Base-by-base conservation (phyloP, 2,329 filamentous ascomycete species). In the Talaromyces sp. region DNA sequence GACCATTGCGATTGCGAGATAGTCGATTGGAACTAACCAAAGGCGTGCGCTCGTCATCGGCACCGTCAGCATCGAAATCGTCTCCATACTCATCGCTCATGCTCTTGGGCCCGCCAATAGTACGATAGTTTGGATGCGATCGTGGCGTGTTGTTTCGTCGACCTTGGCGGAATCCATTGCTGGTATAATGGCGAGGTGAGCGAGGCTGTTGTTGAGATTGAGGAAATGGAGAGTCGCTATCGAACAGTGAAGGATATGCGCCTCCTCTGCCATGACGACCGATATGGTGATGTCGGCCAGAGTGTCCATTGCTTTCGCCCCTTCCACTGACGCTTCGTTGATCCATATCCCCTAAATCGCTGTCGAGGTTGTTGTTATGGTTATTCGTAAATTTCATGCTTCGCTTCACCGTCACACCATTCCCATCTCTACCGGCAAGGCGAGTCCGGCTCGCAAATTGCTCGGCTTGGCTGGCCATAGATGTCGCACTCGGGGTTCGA, bases 341-440 rank as follows among this genome's bases (percentile, higher is more conserved):
- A 64, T 88, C 87, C 68, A 86, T 86, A 17, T 89, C 89, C 62
- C 89, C 88, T 65, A 89, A 87, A 19, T 93, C 89, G 58, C 85
- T 88, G 59, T 88, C 85, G 22, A 82, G 79, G 68, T 86, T 87
- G 68, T 85, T 88, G 77, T 91, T 92, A 1, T 90, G 88, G 68
- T 86, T 87, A 76, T 92, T 94, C 65, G 91, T 91, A 74, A 98
- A 98, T 74, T 97, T 98, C 92, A 97, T 97, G 78, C 90, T 96
- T 81, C 92, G 93, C 80, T 96, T 97, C 70, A 90, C 86, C 8
- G 86, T 85, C 19, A 90, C 82, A 60, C 84, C 84, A 65, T 87
- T 86, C 56, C 82, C 84, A 65, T 93, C 91, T 72, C 91, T 81
- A 31, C 90, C 80, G 61, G 85, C 84, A 67, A 88, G 87, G 66